Percentiles rank a stretch among this genome's conserved stretches.
Conservation (phyloP, 2,329 filamentous ascomycete genomes). For the Pochonia chlamydosporia region DNA sequence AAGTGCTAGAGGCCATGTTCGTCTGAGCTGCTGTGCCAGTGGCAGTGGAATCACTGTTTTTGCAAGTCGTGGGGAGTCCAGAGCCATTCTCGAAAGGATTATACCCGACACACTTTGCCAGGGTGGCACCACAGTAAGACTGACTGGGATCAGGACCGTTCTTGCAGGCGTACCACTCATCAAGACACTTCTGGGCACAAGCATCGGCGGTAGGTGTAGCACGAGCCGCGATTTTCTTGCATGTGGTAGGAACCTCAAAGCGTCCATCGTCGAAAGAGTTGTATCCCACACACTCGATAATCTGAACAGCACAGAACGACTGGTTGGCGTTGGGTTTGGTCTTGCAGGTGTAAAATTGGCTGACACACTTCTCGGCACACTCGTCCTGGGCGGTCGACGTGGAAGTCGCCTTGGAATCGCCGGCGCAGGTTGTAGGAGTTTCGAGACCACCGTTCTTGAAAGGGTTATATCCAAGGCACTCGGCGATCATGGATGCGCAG, state of each 20-base stretch:
- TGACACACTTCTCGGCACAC: constrained; percentile 2
- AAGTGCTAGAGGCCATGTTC: background rate
- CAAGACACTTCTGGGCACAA: too few species aligned
- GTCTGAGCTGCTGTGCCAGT: background rate
- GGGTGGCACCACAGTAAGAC: too few species aligned
- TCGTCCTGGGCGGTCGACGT: background rate
- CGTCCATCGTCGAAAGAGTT: too few species aligned
- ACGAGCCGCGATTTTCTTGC: too few species aligned
- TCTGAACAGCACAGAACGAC: too few species aligned
- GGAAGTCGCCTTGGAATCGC: background rate
- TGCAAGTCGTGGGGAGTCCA: background rate
- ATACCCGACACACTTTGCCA: too few species aligned
- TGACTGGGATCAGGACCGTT: too few species aligned
- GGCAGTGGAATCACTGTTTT: background rate
- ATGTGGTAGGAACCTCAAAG: too few species aligned
- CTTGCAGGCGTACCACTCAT: too few species aligned
- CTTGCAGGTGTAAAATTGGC: background rate
- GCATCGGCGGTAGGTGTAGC: too few species aligned
- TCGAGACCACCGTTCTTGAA: background rate
- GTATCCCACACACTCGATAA: too few species aligned
- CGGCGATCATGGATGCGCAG: background rate
- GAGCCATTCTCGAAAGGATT: background rate
- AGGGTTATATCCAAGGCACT: constrained; percentile 1
- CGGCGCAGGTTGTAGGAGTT: background rate
- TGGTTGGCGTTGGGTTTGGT: too few species aligned